Percentiles rank a stretch among this genome's conserved stretches.
phyloP scores from a whole-genome alignment of 495 filamentous ascomycete genomes.

The Cercophora sp. region DNA sequence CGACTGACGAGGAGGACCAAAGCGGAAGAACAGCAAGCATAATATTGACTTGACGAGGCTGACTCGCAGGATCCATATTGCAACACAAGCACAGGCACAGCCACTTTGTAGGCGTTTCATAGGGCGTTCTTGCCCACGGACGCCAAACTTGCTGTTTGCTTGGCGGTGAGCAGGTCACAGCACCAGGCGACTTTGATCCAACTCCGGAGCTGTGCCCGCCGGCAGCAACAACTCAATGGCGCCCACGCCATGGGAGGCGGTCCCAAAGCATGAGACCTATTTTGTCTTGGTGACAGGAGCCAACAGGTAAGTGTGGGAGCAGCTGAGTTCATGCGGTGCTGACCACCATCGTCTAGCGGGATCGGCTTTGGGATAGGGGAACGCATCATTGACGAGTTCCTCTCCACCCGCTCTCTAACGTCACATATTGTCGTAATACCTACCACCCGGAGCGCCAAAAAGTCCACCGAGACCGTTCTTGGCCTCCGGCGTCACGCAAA shows the following conservation, averaged over 20 bases:
- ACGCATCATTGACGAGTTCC: constrained; percentile 89
- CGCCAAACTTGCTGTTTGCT: no score
- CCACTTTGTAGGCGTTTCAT: no score
- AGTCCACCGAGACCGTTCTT: constrained; percentile 56
- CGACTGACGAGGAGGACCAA: no score
- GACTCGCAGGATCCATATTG: no score
- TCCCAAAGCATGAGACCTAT: constrained; percentile 41
- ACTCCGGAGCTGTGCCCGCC: no score
- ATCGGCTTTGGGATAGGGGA: constrained; percentile 83
- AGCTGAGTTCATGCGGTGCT: not conserved
- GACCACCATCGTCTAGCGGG: constrained; percentile 54
- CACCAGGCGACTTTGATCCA: no score
- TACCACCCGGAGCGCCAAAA: constrained; percentile 58
- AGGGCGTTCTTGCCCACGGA: no score
- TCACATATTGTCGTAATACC: constrained; percentile 63
- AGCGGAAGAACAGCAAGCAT: no score
- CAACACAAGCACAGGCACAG: not conserved
- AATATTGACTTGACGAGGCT: no score
- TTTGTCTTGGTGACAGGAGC: constrained; percentile 67
- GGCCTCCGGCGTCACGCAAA: constrained; percentile 51
- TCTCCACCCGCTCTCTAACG: constrained; percentile 56
- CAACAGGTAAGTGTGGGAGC: constrained; percentile 67
- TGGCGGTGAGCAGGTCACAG: not conserved
- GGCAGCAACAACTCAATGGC: constrained; percentile 25
- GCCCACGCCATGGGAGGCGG: constrained; percentile 48